Evolutionary conservation across 371 early-diverging fungal genomes (phyloP).

Genomic region (Synchytrium microbalum): DNA sequence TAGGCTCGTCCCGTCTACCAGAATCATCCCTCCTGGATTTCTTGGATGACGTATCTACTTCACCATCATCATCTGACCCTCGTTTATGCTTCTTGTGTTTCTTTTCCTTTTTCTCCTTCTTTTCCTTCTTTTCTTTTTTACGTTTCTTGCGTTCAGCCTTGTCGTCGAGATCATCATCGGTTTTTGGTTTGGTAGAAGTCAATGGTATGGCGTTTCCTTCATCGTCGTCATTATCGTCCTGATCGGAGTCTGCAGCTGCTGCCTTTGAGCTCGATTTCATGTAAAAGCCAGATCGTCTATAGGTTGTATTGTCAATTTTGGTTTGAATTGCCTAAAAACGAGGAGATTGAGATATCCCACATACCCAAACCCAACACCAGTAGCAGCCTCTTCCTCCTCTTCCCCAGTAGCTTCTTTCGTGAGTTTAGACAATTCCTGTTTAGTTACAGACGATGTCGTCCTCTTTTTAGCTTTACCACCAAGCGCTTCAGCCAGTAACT

Average conservation of each 20-base stretch:
- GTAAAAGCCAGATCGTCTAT: background rate
- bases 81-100: slow-evolving; percentile 40
- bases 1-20: background rate
- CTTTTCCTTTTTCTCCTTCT: slow-evolving; percentile 28
- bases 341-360: background rate
- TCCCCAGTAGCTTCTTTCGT: slow-evolving; percentile 35
- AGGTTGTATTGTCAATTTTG: slow-evolving; percentile 6
- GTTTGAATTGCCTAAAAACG: slow-evolving; percentile 18
- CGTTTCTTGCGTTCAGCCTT: slow-evolving; percentile 11
- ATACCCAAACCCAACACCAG: slow-evolving; percentile 48
- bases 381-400: slow-evolving; percentile 31
- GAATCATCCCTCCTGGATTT: background rate
- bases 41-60: background rate
- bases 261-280: slow-evolving; percentile 12
- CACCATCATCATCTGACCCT: background rate
- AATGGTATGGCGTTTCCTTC: background rate
- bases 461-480: slow-evolving; percentile 29
- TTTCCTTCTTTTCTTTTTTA: slow-evolving; percentile 20
- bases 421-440: slow-evolving; percentile 45
- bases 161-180: background rate
- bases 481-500: slow-evolving; percentile 70
- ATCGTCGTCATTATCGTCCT: background rate
- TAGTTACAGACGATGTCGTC: slow-evolving; percentile 19
- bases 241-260: slow-evolving; percentile 5
- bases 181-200: background rate